Evolutionary conservation across 2,329 filamentous ascomycete genomes (phyloP), one percentile per base, ranked within the genome.

Genomic region (Exophiala phaeomuriformis): DNA sequence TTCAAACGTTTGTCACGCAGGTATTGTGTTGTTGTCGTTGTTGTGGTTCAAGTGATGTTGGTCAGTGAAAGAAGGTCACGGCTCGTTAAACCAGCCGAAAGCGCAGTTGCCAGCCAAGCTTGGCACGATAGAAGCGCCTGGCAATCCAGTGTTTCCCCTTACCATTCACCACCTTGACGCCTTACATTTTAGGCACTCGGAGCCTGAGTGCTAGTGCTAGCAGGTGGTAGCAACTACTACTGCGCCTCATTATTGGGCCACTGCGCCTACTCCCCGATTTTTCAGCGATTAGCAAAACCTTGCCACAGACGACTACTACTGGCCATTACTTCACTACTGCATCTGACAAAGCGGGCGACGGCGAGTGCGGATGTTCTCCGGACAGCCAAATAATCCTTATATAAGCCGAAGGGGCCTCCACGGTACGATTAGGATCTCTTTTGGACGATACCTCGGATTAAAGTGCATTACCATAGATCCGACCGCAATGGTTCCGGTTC

Each of bases 1-100:
- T 42, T 51, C 47, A 51, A 51, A 51, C 29, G 52, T 49, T 49
- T 57, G 51, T 35, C 47, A 48, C 31, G 49, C 28, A 31, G 37
- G 8, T 6, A 40, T 44, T 27, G 41, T 37, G 37, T 12, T 6
- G 44, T 44, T 27, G 41, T 49, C 42, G 50, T 12, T 49, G 41
- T 28, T 9, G 42, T 41, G 4, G 42, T 28, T 8, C 3, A 5
- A 33, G 49, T 49, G 53, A 43, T 52, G 49, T 40, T 45, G 46
- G 44, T 19, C 19, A 19, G 19, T 49, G 44, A 47, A 55, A 49
- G 47, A 55, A 51, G 48, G 53, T 41, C 39, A 41, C 19, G 12
- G 27, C 12, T 41, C 39, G 39, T 28, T 28, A 10, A 51, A 42
- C 45, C 28, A 45, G 42, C 42, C 42, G 42, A 45, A 45, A 45